A percentile compares a stretch with the other conserved stretches of the same genome.
These are phyloP conservation scores for Chytriomyces confervae DNA, from an alignment of 192 early-diverging fungal species.

Conservation along the genomic window DNA sequence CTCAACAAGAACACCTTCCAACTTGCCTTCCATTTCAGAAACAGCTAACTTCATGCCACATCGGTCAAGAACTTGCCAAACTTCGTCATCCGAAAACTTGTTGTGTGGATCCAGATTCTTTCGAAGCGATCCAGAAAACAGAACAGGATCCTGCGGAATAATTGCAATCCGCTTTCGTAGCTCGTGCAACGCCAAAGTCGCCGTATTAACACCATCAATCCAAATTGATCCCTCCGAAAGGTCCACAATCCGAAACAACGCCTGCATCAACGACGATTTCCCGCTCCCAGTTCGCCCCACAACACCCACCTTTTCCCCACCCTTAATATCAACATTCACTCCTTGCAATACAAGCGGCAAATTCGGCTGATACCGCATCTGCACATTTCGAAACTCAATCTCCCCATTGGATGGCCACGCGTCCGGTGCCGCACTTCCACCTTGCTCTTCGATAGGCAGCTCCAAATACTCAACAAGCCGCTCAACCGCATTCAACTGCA, in stretches of 20 bases:
- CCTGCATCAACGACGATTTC: conserved; percentile 46
- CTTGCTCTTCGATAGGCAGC: conserved; percentile 25
- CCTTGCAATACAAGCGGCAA: conserved; percentile 37
- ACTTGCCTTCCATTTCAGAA: conserved; percentile 48
- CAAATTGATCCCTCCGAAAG: conserved; percentile 46
- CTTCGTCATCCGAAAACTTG: conserved; percentile 61
- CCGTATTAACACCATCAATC: conserved; percentile 13
- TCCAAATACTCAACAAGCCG: conserved; percentile 30
- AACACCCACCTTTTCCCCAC: conserved; percentile 49
- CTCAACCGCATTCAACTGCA: conserved; percentile 35
- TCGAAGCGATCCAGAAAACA: conserved; percentile 71
- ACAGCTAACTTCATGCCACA: conserved; percentile 64
- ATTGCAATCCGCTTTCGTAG: conserved; percentile 70
- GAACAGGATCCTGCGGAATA: conserved; percentile 77
- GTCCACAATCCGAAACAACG: conserved; percentile 46
- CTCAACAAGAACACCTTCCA: conserved; percentile 73
- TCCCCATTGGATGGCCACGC: background rate
- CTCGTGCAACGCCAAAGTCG: conserved; percentile 40
- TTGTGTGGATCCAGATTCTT: conserved; percentile 79
- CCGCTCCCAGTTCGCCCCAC: conserved; percentile 53
- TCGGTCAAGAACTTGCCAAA: conserved; percentile 72
- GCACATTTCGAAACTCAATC: background rate
- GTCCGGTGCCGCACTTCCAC: background rate
- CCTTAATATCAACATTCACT: conserved; percentile 30
- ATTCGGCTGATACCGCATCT: conserved; percentile 59